Base-by-base conservation (phyloP, 352 stramenopile genomes). In the Globisporangium mamillatum region DNA sequence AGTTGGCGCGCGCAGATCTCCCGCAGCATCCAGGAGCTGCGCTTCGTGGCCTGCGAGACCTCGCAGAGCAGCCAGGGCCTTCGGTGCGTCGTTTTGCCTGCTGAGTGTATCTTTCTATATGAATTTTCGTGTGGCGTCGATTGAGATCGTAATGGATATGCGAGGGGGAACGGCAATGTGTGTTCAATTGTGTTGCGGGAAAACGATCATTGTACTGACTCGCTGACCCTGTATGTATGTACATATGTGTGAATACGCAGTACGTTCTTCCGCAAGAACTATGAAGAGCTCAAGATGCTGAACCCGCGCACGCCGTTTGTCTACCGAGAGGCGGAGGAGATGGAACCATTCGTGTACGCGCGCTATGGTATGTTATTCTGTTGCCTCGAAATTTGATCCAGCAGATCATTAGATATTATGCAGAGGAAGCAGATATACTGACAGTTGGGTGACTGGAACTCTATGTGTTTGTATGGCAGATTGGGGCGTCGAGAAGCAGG, bases 1-100 rank as follows among this genome's bases (percentile, higher is more conserved):
- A 95, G 88, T 68, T 95, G 88, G 88, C 88, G 88, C 71, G 88
- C 86, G 48, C 88, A 95, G 80, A 94, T 95, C 73, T 95, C 88
- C 67, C 86, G 88, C 70, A 79, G 81, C 75, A 80, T 95, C 73
- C 84, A 88, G 69, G 88, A 95, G 74, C 72, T 95, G 52, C 88
- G 88, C 72, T 93, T 95, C 73, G 84, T 95, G 66, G 78, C 78
- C 55, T 95, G 88, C 71, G 82, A 92, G 69, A 91, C 86, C 52
- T 94, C 88, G 68, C 80, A 95, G 75, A 89, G 84, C 77, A 95
- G 88, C 75, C 77, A 79, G 44, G 88, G 88, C 32, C 75, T 95
- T 38, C 86, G 88, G 88, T 95, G 70, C 60, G 82, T 82, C 20
- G 36, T 6, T 18, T 10, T 8, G 2, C 8, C 24, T 63, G 24